Conservation (phyloP, 2,329 filamentous ascomycete species). For the Claviceps pazoutovae region DNA sequence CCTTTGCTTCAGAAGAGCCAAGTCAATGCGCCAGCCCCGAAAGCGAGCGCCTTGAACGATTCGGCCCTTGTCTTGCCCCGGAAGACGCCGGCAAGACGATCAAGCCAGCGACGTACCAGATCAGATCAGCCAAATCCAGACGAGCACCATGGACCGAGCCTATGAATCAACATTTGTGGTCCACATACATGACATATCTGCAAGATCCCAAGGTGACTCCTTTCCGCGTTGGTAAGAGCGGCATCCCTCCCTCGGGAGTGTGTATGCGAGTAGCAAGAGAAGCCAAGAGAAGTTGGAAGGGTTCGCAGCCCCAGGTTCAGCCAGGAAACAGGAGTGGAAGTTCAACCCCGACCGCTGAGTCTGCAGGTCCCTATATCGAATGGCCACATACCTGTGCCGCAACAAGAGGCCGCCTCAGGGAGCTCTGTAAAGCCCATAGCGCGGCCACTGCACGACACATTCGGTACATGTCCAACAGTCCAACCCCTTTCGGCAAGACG, state of each 20-base stretch:
- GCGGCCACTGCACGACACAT: slow-evolving; percentile 28
- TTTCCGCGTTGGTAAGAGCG: slow-evolving; percentile 47
- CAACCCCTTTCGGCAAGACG: slow-evolving; percentile 40
- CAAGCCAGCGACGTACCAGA: slow-evolving; percentile 9
- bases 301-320: slow-evolving; percentile 29
- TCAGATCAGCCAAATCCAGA: slow-evolving; percentile 20
- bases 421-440: slow-evolving; percentile 45
- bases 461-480: slow-evolving; percentile 37
- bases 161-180: slow-evolving; percentile 54
- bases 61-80: slow-evolving; percentile 12
- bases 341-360: slow-evolving; percentile 38
- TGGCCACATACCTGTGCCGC: slow-evolving; percentile 53
- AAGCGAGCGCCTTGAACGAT: slow-evolving; percentile 14
- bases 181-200: slow-evolving; percentile 49
- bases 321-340: slow-evolving; percentile 34
- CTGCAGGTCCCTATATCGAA: slow-evolving; percentile 34
- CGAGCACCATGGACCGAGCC: slow-evolving; percentile 49
- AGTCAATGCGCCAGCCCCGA: slow-evolving; percentile 38
- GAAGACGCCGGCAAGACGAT: slow-evolving; percentile 20
- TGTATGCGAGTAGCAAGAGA: slow-evolving; percentile 52
- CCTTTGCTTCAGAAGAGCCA: slow-evolving; percentile 41
- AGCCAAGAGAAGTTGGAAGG: slow-evolving; percentile 53
- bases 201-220: slow-evolving; percentile 55
- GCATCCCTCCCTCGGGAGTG: slow-evolving; percentile 50
- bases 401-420: slow-evolving; percentile 47